Conservation (phyloP, 2,329 filamentous ascomycete species). For the Sporothrix euskadiensis region DNA sequence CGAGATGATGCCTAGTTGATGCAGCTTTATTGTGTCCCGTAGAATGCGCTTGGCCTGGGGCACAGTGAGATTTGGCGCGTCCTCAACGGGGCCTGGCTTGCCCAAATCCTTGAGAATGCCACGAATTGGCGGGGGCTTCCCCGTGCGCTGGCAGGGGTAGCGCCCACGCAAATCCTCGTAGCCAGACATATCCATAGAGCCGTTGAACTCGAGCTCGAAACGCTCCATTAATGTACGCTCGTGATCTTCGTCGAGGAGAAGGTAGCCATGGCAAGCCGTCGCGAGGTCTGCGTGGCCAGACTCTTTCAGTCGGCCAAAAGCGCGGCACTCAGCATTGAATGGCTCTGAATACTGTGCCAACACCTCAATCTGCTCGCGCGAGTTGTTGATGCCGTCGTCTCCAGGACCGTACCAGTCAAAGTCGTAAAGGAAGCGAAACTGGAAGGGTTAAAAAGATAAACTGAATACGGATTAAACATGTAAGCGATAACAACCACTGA, state of each 20-base stretch:
- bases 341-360: constrained; percentile 32
- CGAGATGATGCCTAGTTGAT: not conserved
- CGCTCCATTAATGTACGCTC: not conserved
- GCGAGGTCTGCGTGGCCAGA: constrained; percentile 35
- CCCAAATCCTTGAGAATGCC: not conserved
- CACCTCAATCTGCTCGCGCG: constrained; percentile 17
- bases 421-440: constrained; percentile 24
- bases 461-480: too few relatives aligned
- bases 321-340: constrained; percentile 36
- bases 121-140: not conserved
- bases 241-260: constrained; percentile 35
- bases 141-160: not conserved
- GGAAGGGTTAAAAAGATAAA: not conserved
- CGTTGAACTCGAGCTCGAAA: not conserved
- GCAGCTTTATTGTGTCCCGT: not conserved
- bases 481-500: not conserved
- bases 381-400: not conserved
- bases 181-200: not conserved
- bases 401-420: constrained; percentile 28
- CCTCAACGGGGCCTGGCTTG: not conserved
- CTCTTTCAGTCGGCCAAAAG: constrained; percentile 38
- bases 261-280: constrained; percentile 36
- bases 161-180: not conserved
- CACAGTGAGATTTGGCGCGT: not conserved
- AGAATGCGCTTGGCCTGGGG: not conserved